phyloP scores from a whole-genome alignment of 2,329 filamentous ascomycete species.

The Fusarium metavorans region DNA sequence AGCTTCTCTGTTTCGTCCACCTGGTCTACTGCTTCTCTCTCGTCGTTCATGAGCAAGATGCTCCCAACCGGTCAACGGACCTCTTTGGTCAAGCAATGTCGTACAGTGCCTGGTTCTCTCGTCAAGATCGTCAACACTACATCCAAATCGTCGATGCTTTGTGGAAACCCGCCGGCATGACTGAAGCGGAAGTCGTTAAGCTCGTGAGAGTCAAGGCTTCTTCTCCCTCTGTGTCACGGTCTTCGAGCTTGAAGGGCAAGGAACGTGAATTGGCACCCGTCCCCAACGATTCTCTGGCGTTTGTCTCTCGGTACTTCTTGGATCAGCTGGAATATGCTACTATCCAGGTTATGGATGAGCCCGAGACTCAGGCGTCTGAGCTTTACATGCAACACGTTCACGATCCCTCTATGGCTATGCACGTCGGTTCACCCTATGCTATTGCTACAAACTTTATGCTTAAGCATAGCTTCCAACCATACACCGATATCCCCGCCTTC shows the following conservation, averaged over 20 bases:
- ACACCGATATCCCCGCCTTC: constrained; percentile 49
- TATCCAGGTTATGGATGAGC: constrained; percentile 45
- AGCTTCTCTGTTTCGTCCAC: constrained; percentile 65
- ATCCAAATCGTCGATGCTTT: constrained; percentile 58
- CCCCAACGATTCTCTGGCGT: constrained; percentile 54
- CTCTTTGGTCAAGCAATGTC: constrained; percentile 62
- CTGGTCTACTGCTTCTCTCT: constrained; percentile 64
- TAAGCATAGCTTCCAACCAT: constrained; percentile 51
- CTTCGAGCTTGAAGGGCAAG: constrained; percentile 57
- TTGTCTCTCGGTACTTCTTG: constrained; percentile 61
- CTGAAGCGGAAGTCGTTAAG: constrained; percentile 44
- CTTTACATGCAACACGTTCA: constrained; percentile 57
- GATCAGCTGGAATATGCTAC: constrained; percentile 64
- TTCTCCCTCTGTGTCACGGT: constrained; percentile 28
- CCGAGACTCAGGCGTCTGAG: constrained; percentile 54
- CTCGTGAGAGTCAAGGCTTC: constrained; percentile 41
- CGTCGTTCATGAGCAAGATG: constrained; percentile 58
- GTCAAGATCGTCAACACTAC: constrained; percentile 54
- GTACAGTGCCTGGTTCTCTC: constrained; percentile 56
- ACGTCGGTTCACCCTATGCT: constrained; percentile 49
- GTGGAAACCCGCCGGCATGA: constrained; percentile 60
- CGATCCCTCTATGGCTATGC: constrained; percentile 44
- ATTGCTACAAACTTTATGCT: constrained; percentile 54
- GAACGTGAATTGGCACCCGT: constrained; percentile 50
- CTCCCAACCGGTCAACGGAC: constrained; percentile 49